phyloP scores from a whole-genome alignment of 225 moss, liverwort and hornwort genomes.

The Takakia lepidozioides region DNA sequence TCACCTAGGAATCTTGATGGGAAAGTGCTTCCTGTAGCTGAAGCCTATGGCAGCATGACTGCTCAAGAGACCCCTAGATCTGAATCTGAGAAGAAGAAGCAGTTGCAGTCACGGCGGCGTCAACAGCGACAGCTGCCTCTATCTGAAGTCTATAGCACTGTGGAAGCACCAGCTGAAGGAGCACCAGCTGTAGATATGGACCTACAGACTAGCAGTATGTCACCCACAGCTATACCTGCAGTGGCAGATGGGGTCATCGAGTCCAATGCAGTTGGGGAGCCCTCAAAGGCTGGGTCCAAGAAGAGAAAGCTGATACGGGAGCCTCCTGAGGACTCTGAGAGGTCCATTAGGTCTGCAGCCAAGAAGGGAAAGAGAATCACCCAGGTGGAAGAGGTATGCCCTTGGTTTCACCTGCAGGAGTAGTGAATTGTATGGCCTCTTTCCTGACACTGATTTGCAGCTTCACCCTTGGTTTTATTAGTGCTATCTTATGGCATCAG shows the following conservation, averaged over 20 bases:
- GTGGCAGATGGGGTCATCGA: constrained; percentile 25
- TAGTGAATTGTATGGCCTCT: too few species aligned
- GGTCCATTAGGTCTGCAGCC: constrained; percentile 19
- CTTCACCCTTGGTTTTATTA: too few species aligned
- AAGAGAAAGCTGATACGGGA: constrained; percentile 49
- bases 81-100: constrained; percentile 36
- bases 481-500: too few species aligned
- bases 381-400: constrained; percentile 23
- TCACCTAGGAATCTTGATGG: constrained; percentile 2
- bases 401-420: too few species aligned
- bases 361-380: constrained; percentile 26
- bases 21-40: constrained; percentile 6
- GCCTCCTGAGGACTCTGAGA: constrained; percentile 20
- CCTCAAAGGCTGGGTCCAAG: constrained; percentile 32
- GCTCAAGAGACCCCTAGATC: constrained; percentile 19
- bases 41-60: constrained; percentile 9
- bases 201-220: too few species aligned
- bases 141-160: constrained; percentile 50
- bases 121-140: constrained; percentile 64
- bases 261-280: constrained; percentile 15
- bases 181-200: constrained; percentile 17
- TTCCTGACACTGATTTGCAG: too few species aligned
- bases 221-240: too few species aligned
- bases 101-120: constrained; percentile 45
- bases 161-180: constrained; percentile 23